phyloP scores from a whole-genome alignment of 805 yeast genomes.

The Metschnikowia arizonensis region DNA sequence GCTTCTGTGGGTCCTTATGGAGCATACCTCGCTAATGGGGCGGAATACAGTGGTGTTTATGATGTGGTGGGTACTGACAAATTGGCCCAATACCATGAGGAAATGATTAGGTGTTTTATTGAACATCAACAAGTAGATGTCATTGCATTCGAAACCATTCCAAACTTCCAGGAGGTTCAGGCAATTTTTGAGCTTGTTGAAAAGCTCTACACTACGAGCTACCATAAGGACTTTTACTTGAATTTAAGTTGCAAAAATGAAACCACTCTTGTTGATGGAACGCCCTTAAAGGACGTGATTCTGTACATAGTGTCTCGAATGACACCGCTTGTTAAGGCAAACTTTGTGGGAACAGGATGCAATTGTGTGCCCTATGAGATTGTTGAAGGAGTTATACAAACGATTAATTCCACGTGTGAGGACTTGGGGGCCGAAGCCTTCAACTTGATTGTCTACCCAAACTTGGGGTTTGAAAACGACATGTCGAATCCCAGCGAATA shows the following conservation, averaged over 20 bases:
- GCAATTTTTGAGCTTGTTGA: constrained; percentile 43
- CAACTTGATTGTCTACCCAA: constrained; percentile 63
- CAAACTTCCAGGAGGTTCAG: constrained; percentile 53
- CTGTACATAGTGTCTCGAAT: constrained; percentile 27
- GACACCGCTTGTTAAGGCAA: constrained; percentile 14
- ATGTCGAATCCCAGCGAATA: constrained; percentile 34
- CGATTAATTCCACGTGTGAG: constrained; percentile 21
- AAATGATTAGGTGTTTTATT: constrained; percentile 39
- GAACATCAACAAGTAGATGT: constrained; percentile 46
- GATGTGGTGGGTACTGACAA: constrained; percentile 34
- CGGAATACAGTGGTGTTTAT: constrained; percentile 73
- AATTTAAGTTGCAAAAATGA: constrained; percentile 30
- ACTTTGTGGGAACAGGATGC: constrained; percentile 54
- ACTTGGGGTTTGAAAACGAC: constrained; percentile 67
- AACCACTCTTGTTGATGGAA: constrained; percentile 29
- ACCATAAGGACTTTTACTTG: constrained; percentile 42
- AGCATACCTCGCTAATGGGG: constrained; percentile 60
- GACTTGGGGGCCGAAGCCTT: constrained; percentile 14
- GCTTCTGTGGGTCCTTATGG: constrained; percentile 81
- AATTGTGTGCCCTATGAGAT: constrained; percentile 57
- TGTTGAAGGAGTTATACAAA: constrained; percentile 39
- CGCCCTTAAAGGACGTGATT: constrained; percentile 23
- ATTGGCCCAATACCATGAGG: constrained; percentile 49
- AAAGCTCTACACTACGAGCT: constrained; percentile 18
- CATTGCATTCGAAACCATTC: constrained; percentile 70